Percentiles rank a stretch among this genome's conserved stretches.
These are phyloP conservation scores for Venturiaceae sp. DNA, from an alignment of 2,329 filamentous ascomycete species.

Conservation along the genomic window DNA sequence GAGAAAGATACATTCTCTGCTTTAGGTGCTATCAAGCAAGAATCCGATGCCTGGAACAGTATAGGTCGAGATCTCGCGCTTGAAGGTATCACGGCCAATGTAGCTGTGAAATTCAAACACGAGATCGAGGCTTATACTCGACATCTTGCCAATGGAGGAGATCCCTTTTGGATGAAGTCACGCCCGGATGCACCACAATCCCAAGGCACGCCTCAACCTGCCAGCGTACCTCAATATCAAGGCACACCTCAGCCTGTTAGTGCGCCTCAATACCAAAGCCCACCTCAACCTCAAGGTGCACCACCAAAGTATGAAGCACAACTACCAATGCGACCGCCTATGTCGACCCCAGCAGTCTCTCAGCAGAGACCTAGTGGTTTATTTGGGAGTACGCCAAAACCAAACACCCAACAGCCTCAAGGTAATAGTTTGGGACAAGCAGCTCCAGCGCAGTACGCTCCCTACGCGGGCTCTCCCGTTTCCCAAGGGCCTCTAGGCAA, in stretches of 20 bases:
- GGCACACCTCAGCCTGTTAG: too few species aligned
- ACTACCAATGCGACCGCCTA: not conserved
- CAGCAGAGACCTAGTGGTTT: not conserved
- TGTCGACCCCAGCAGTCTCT: not conserved
- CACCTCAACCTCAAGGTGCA: not conserved
- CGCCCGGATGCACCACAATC: not conserved
- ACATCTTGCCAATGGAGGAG: not conserved
- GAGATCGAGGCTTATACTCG: not conserved
- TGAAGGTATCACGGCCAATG: not conserved
- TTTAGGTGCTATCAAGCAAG: not conserved
- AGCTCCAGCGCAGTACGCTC: not conserved
- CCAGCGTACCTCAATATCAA: not conserved
- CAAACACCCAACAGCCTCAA: not conserved
- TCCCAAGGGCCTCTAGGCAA: too few species aligned
- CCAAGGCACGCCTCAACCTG: not conserved
- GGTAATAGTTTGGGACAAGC: too few species aligned
- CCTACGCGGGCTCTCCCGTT: too few species aligned
- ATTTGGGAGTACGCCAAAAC: not conserved
- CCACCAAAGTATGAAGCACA: not conserved
- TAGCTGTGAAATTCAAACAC: not conserved
- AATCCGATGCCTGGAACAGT: not conserved
- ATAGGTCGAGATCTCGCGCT: not conserved
- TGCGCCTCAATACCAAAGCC: not conserved
- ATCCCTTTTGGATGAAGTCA: constrained; percentile 3
- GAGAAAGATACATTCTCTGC: not conserved